Conservation (phyloP, 768 basidiomycete genomes). For the Pleurotus ostreatus region DNA sequence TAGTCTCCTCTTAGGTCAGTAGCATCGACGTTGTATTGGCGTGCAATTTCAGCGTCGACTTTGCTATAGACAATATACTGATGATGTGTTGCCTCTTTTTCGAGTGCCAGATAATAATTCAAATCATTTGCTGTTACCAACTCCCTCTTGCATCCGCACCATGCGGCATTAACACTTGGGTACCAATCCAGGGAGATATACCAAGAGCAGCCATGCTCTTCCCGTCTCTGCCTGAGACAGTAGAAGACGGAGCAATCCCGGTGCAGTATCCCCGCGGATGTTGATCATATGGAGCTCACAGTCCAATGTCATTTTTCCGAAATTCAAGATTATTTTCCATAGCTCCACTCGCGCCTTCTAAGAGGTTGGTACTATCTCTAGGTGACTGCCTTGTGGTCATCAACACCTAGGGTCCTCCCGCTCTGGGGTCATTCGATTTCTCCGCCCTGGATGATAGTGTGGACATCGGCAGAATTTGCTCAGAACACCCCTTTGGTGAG, state of each 20-base stretch:
- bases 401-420: not conserved
- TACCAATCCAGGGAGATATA: no score
- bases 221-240: not conserved
- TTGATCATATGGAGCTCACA: conserved; percentile 2
- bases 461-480: not conserved
- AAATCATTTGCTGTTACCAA: no score
- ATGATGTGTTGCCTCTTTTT: no score
- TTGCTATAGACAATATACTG: no score
- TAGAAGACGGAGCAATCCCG: conserved; percentile 4
- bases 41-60: no score
- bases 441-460: not conserved
- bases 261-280: not conserved
- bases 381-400: not conserved
- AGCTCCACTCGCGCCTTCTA: conserved; percentile 3
- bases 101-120: no score
- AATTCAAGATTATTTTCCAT: not conserved
- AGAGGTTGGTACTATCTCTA: no score
- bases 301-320: conserved; percentile 1
- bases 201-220: no score
- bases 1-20: no score
- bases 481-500: not conserved
- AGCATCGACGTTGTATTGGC: no score
- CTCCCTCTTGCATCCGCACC: no score
- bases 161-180: no score
- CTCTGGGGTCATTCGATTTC: not conserved